These are phyloP conservation scores for Phytopythium delawarense DNA, from an alignment of 352 stramenopile species.

Conservation along the genomic window DNA sequence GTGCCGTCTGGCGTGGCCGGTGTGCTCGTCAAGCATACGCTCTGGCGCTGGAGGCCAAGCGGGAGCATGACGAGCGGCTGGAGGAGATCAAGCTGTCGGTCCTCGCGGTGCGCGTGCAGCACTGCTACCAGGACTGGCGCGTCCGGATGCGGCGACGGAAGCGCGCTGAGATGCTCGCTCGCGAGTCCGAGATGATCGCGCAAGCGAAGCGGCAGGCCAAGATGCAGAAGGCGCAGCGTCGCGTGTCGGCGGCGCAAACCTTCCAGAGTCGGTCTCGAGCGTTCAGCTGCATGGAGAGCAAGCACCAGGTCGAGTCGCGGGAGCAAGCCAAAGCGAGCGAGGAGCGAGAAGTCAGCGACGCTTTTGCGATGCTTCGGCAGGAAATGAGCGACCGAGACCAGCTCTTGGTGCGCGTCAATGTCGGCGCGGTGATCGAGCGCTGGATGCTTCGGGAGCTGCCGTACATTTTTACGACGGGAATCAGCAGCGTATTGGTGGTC, in stretches of 20 bases:
- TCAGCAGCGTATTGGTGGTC: slow-evolving; percentile 21
- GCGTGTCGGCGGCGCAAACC: background rate
- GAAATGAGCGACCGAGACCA: slow-evolving; percentile 3
- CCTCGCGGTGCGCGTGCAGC: slow-evolving; percentile 25
- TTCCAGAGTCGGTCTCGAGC: background rate
- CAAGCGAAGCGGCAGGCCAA: slow-evolving; percentile 13
- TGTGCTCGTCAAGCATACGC: slow-evolving; percentile 15
- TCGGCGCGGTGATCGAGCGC: slow-evolving; percentile 20
- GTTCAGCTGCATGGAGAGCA: background rate
- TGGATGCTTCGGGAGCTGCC: slow-evolving; percentile 37
- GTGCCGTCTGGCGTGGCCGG: slow-evolving; percentile 17
- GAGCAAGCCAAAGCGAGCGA: background rate
- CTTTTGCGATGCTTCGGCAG: background rate
- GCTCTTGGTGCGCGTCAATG: slow-evolving; percentile 1
- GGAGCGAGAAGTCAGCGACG: background rate
- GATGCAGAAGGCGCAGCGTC: background rate
- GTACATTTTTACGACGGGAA: slow-evolving; percentile 26
- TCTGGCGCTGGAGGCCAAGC: slow-evolving; percentile 15
- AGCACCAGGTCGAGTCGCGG: background rate
- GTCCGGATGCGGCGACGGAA: slow-evolving; percentile 17
- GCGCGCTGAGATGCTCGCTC: slow-evolving; percentile 23
- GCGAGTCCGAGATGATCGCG: slow-evolving; percentile 31
- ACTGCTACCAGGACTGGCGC: slow-evolving; percentile 31
- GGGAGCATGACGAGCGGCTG: slow-evolving; percentile 14
- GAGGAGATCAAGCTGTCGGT: slow-evolving; percentile 24